Base-by-base conservation (phyloP, 2,329 filamentous ascomycete genomes). In the Neophaeococcomyces mojaviensis region DNA sequence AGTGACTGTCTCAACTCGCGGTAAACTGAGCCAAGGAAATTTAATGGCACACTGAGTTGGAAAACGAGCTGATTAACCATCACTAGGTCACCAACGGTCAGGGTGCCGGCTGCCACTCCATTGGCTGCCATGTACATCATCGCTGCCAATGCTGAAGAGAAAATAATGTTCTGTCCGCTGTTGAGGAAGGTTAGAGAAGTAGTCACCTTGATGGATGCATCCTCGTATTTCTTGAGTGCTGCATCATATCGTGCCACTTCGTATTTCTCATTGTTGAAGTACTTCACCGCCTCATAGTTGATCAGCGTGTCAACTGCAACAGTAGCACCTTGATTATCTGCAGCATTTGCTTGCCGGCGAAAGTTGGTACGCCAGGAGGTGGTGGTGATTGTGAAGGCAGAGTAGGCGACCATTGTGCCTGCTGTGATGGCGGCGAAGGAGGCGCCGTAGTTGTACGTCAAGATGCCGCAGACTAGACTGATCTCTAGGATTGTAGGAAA, bases 11-110 rank as follows among this genome's bases (percentile, higher is more conserved):
- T 79, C 44, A 98, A 76, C 68, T 98, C 92, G 57, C 92, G 84
- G 64, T 98, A 98, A 10, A 98, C 90, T 12, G 88, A 94, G n/a
- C 92, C 92, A 3, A 98, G 73, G 66, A 98, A 98, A 72, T 98
- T 98, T 49, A 98, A 77, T 0, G 92, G 92, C 3, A 98, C 88
- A 0, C 88, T 96, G 4, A 98, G 81, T 68, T 98, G 92, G 68
- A 98, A 98, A 49, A 98, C 89, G 15, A 98, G 81, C 71, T 97
- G 92, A 65, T 98, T 98, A 56, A 98, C 88, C 87, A 98, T 94
- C 61, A 98, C 92, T 26, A 98, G 74, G 62, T 98, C 94, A 48
- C 92, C 92, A 12, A 98, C 89, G 0, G 90, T 96, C 58, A 98
- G 69, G 4, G 73, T 71, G 12, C 90, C 90, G 2, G 71, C 73